Evolutionary conservation across 2,329 filamentous ascomycete species (phyloP).

Genomic region (Penicillium fuscoglaucum): DNA sequence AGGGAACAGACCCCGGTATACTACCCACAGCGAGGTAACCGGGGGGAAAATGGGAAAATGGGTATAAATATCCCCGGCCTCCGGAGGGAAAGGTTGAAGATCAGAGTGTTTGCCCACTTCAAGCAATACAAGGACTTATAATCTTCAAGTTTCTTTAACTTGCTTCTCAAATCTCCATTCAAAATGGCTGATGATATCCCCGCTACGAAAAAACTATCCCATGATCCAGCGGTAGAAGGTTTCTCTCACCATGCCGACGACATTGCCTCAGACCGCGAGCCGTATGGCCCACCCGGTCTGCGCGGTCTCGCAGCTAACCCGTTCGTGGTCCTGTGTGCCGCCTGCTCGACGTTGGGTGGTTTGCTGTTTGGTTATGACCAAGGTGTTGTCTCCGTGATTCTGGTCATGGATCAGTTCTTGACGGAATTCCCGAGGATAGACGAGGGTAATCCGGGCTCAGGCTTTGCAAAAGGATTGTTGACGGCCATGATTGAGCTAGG

Average conservation of each 20-base stretch:
- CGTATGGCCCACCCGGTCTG: constrained; percentile 44
- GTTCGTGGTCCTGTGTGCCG: constrained; percentile 54
- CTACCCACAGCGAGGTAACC: background rate
- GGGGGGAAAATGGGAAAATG: background rate
- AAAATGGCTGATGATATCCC: constrained; percentile 25
- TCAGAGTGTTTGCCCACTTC: background rate
- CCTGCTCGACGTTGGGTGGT: constrained; percentile 53
- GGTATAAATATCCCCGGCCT: constrained; percentile 5
- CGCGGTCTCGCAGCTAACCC: constrained; percentile 49
- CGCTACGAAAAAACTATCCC: constrained; percentile 19
- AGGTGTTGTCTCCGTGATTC: constrained; percentile 47
- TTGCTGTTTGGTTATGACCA: constrained; percentile 54
- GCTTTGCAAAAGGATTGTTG: constrained; percentile 49
- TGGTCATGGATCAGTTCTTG: constrained; percentile 56
- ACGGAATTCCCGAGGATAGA: constrained; percentile 48
- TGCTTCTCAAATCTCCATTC: background rate
- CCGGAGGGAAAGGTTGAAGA: background rate
- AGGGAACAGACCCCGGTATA: background rate
- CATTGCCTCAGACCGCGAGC: constrained; percentile 32
- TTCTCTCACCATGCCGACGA: constrained; percentile 39
- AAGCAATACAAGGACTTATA: background rate
- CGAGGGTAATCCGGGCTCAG: constrained; percentile 37
- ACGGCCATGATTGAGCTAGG: constrained; percentile 59
- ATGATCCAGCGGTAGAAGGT: constrained; percentile 24
- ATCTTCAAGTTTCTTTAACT: background rate